phyloP scores from a whole-genome alignment of 108 stramenopile species.

The Skeletonema menzelii region DNA sequence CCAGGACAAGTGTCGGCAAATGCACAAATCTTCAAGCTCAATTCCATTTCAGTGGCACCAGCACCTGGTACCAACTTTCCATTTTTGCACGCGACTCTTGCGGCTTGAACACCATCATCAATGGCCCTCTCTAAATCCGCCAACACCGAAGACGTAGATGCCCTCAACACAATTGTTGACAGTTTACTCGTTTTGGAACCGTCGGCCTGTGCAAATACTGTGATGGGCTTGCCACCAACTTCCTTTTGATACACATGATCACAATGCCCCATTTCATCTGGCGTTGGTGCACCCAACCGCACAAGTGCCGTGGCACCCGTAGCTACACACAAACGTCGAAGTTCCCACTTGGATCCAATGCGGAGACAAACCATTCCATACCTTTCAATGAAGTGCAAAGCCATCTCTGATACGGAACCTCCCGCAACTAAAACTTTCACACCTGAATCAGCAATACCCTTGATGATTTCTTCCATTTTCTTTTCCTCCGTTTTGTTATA shows the following conservation, averaged over 20 bases:
- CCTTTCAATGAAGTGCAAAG: constrained; percentile 95
- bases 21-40: constrained; percentile 74
- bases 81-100: constrained; percentile 87
- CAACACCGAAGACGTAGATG: constrained; percentile 89
- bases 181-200: constrained; percentile 77
- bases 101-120: constrained; percentile 95
- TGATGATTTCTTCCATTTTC: constrained; percentile 97
- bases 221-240: constrained; percentile 91
- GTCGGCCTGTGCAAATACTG: constrained; percentile 82
- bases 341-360: constrained; percentile 96
- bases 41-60: constrained; percentile 94
- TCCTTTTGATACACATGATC: constrained; percentile 79
- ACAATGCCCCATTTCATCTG: constrained; percentile 95
- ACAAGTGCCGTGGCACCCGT: constrained; percentile 95
- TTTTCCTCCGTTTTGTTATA: constrained; percentile 98
- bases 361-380: constrained; percentile 92
- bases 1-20: constrained; percentile 92
- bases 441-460: constrained; percentile 92
- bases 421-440: constrained; percentile 90
- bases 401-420: constrained; percentile 94
- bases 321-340: constrained; percentile 94
- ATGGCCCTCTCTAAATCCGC: constrained; percentile 97
- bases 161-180: constrained; percentile 94
- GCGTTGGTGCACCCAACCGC: constrained; percentile 92
- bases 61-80: constrained; percentile 93